Base-by-base conservation (phyloP, 441 rosid species). In the Pelargonium australe region DNA sequence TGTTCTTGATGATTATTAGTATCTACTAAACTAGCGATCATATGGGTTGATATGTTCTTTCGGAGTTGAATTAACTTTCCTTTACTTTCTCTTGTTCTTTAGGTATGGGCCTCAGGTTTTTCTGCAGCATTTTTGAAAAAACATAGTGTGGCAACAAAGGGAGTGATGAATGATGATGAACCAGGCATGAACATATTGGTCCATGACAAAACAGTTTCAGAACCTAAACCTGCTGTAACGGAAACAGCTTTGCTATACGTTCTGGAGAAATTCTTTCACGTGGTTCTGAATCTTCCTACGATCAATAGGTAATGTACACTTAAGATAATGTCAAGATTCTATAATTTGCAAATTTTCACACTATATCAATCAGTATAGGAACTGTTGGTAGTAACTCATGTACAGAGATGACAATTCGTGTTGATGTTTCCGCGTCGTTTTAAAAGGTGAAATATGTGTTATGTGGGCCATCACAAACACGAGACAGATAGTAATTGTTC, bases 91-190 rank as follows among this genome's bases (percentile, higher is more conserved):
- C 37, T 75, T 68, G 67, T 74, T 55, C 11, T 69, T 65, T 68
- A 95, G 99, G 99, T 91, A 55, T 95, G 97, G 97, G 97, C 97
- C 64, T 91, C 95, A 0, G 99, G 99, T 65, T 95, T 91, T 80
- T 88, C 91, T 4, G 99, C 99, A 0, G 99, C 99, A 12, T 83
- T 95, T 79, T 85, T 95, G 67, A 95, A 95, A 79, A 95, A 91
- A 81, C 76, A 75, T 51, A 95, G 97, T 17, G 76, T 91, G 73
- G 97, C 97, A 28, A 84, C 96, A 16, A 94, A 87, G 80, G 90
- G 83, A 67, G 66, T 72, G n/a, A 25, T 65, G 5, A 72, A 71
- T 63, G 73, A 78, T 12, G 76, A 76, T 34, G 82, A 77, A 72
- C 75, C 82, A 60, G 79, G 61, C 68, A 51, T 74, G 31, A 82